Base-by-base conservation (phyloP, 352 stramenopile genomes). In the Pythium volutum region DNA sequence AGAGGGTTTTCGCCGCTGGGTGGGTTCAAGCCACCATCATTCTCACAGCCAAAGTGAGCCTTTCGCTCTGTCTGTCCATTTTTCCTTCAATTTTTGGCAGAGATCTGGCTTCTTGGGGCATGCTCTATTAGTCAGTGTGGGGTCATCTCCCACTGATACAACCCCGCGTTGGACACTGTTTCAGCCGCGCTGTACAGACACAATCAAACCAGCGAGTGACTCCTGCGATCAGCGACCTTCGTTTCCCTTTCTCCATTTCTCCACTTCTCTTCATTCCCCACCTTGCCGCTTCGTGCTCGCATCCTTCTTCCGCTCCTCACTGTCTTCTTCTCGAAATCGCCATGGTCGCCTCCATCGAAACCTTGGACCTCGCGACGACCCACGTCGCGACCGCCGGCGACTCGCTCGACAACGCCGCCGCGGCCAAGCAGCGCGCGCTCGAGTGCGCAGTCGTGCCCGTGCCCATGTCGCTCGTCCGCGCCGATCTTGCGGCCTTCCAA, bases 401-500 rank as follows among this genome's bases (percentile, higher is more conserved):
- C 61, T 89, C 25, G 14, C 36, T 43, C 11, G 48, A 42, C 26
- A 58, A 67, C 0, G 62, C 74, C 51, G 59, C 58, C 51, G 74
- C 77, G 20, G 70, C 67, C 46, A 75, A 78, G n/a, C 64, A 72
- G 33, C 23, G 41, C n/a, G 71, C 71, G 20, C 18, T 79, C 25
- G 29, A 73, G 55, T 70, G 52, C 18, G 70, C 78, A 27, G 29
- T 48, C 9, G 81, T 87, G 49, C 81, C 81, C 4, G 68, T 81
- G 9, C 79, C 81, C 3, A 79, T 82, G 23, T 59, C 64, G 4
- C 27, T 71, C n/a, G 76, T 88, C 54, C 79, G 77, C 59, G 41
- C 68, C 36, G 70, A 80, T 70, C 56, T 87, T 5, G 50, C 66
- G 16, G 77, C 75, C 45, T 89, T 81, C 49, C 78, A 88, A 59